phyloP scores from a whole-genome alignment of 805 yeast species.

The Candida yuanshanica region DNA sequence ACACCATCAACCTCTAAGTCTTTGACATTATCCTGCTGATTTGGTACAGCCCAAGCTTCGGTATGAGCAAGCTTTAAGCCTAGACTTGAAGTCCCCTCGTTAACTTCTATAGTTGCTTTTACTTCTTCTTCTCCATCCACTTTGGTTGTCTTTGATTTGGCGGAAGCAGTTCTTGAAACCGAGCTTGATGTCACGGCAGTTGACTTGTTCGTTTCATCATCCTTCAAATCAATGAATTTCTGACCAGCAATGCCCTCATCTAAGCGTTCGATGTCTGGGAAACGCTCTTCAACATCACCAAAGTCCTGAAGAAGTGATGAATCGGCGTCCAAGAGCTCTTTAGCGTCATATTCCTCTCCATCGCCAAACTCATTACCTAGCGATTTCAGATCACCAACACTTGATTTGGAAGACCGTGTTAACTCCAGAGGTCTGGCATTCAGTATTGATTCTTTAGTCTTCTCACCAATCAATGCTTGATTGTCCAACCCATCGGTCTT shows the following conservation, averaged over 20 bases:
- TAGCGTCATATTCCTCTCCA: slow-evolving; percentile 2
- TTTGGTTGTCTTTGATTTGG: neutral
- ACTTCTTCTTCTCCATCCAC: neutral
- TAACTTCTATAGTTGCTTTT: neutral
- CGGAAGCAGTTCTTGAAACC: slow-evolving; percentile 3
- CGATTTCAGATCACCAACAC: slow-evolving; percentile 17
- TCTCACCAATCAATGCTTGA: neutral
- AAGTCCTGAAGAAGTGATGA: slow-evolving; percentile 27
- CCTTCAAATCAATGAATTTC: slow-evolving; percentile 10
- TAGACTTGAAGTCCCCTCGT: slow-evolving; percentile 1
- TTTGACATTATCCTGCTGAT: neutral
- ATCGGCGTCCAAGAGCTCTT: neutral
- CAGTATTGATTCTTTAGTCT: slow-evolving; percentile 4
- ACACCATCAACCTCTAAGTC: slow-evolving; percentile 17
- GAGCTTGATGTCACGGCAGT: neutral
- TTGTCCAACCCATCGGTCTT: neutral
- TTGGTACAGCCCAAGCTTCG: slow-evolving; percentile 18
- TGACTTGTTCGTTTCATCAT: neutral
- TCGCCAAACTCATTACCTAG: slow-evolving; percentile 1
- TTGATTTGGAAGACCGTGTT: slow-evolving; percentile 21
- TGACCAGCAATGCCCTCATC: slow-evolving; percentile 9
- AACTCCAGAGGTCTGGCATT: slow-evolving; percentile 15
- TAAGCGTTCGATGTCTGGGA: slow-evolving; percentile 41
- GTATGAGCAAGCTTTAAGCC: slow-evolving; percentile 17
- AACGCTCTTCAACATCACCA: slow-evolving; percentile 44